Percentiles rank a stretch among this genome's conserved stretches.
These are phyloP conservation scores for Euryodendron excelsum DNA, from an alignment of 148 eudicot species.

Conservation along the genomic window DNA sequence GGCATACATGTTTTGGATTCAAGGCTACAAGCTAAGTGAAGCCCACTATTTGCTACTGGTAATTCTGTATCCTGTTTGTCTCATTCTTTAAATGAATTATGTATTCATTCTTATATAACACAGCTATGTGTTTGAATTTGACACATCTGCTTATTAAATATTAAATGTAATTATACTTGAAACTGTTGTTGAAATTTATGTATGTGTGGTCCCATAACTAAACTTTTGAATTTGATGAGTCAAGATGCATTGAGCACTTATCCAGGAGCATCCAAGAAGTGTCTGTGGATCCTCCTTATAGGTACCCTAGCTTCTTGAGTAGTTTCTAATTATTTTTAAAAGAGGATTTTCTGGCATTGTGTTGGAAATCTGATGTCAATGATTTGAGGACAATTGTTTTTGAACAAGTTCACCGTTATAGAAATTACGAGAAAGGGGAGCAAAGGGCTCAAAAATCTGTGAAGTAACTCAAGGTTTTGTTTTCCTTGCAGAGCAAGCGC, in stretches of 20 bases:
- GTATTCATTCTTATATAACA: not conserved
- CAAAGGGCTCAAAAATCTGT: not conserved
- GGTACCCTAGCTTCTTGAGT: no score
- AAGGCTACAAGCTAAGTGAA: slow-evolving; percentile 70
- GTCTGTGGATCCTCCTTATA: not conserved
- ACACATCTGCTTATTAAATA: not conserved
- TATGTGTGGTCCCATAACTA: not conserved
- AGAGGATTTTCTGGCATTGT: not conserved
- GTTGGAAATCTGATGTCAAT: not conserved
- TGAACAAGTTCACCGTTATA: not conserved
- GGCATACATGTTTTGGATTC: slow-evolving; percentile 97
- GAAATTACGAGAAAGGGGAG: not conserved
- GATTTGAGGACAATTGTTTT: not conserved
- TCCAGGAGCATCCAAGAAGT: not conserved
- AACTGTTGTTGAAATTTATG: not conserved
- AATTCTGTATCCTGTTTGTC: slow-evolving; percentile 15
- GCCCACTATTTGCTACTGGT: slow-evolving; percentile 74
- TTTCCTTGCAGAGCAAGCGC: slow-evolving; percentile 71
- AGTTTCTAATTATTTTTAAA: no score
- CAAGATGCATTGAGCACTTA: not conserved
- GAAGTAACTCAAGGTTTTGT: not conserved
- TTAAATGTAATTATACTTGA: not conserved
- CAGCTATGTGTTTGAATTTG: not conserved
- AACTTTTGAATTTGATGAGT: not conserved
- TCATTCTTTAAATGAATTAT: not conserved